Base-by-base conservation (phyloP, 2,329 filamentous ascomycete species). In the Aspergillus sp. region DNA sequence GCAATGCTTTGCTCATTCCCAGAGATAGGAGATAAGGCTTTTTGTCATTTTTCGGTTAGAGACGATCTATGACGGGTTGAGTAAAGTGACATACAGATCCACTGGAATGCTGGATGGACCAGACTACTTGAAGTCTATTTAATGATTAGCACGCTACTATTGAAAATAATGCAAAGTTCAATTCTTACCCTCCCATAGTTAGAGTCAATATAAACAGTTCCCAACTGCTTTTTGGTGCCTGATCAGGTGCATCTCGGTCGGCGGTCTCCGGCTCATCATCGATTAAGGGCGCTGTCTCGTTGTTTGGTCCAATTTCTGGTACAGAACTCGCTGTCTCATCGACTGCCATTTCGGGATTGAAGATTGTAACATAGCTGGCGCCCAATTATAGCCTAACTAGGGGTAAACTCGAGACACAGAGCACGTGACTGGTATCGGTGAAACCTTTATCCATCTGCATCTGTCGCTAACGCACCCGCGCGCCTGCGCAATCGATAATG, bases 31-130 rank as follows among this genome's bases (percentile, higher is more conserved):
- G 74, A 62, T 86, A 93, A 5, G 88, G 87, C 69, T 72, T 47
- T 47, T 17, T 44, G 12, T 5, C 2, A 10, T 12, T 25, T 13
- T 30, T 4, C 10, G 44, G 23, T 37, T 47, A 38, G 4, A 33
- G 12, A 20, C 22, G 12, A 38, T 44, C 25, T 30, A 13, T 17
- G 22, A 35, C 38, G 27, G 19, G 6, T 15, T 19, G 25, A 12
- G 10, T 30, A 39, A 37, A 47, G 27, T 4, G 19, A 70, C 76
- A 61, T 65, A 80, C 78, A 45, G 91, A 95, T 59, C 90, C 90
- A 73, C 95, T 91, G 46, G 90, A 95, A 38, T 95, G 77, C 68
- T 97, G 91, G 38, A 95, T 90, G 1, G 90, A 90, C 91, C 91
- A 97, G 23, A 91, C 90, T 57, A 97, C 86, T 71, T 97, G 91